Evolutionary conservation across 331 rosid genomes (phyloP), one percentile per base, ranked within the genome.

Genomic region (Prunus yedoensis): DNA sequence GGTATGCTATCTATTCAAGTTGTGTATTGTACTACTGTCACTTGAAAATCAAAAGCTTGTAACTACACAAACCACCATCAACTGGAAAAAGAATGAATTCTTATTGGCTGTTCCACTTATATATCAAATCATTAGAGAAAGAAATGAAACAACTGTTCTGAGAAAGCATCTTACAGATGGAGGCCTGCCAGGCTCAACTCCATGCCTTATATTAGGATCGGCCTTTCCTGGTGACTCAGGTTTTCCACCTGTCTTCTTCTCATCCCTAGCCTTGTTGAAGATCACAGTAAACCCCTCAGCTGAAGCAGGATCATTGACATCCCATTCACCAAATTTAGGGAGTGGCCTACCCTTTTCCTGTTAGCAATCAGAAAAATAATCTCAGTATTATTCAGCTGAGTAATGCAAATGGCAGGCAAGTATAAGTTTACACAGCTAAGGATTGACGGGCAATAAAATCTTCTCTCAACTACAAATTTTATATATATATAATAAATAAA

Each of bases 301-400:
- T 14, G 98, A 94, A 83, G 98, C 89, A 67, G 98, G 98, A 89
- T 94, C 97, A 74, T 94, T 94, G 73, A 91, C 98, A 81, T 91
- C 98, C 98, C 95, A 94, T 85, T 94, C 98, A 73, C 98, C 98
- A 71, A 94, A 91, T 83, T 94, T 94, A 38, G 98, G 98, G 18
- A 94, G 91, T 41, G 96, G 97, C 70, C 70, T 92, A 74, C 98
- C 98, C 88, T 90, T 94, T 25, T 91, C 98, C 95, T 94, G 87
- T n/a, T 65, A 27, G 43, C 64, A 30, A 57, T 17, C 20, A 50
- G 30, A 56, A 72, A 49, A 60, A 65, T 18, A 13, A 10, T 38
- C 18, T n/a, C 67, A 58, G 65, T 41, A 71, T 7, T n/a, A 59
- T 35, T 52, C 76, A 72, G 46, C 41, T 4, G n/a, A 13, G 60